Evolutionary conservation across 192 early-diverging fungal species (phyloP).

Genomic region (Podila clonocystis): DNA sequence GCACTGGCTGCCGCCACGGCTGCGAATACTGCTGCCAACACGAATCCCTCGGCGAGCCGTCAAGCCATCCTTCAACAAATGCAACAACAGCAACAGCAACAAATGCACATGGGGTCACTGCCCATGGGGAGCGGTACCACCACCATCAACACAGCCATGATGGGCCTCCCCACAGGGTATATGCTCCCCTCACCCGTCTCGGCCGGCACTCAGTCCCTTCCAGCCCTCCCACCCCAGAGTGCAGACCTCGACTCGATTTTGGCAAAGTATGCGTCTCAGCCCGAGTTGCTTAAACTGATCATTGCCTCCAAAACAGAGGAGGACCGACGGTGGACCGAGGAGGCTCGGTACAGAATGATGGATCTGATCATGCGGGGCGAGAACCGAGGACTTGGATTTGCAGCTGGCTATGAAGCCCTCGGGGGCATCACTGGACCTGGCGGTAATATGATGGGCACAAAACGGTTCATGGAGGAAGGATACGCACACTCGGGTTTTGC

Average conservation of each 20-base stretch:
- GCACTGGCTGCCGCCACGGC: slow-evolving; percentile 44
- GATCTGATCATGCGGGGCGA: slow-evolving; percentile 34
- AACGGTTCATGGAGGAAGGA: slow-evolving; percentile 40
- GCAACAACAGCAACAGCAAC: slow-evolving; percentile 25
- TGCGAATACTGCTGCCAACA: slow-evolving; percentile 43
- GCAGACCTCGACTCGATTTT: slow-evolving; percentile 58
- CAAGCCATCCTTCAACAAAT: slow-evolving; percentile 28
- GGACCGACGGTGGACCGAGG: slow-evolving; percentile 60
- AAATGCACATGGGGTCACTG: slow-evolving; percentile 28
- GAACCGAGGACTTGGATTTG: slow-evolving; percentile 25
- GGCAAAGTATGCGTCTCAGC: slow-evolving; percentile 53
- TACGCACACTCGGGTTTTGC: slow-evolving; percentile 18
- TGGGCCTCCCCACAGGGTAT: slow-evolving; percentile 26
- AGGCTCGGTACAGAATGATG: slow-evolving; percentile 55
- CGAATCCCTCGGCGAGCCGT: slow-evolving; percentile 30
- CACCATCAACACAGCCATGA: slow-evolving; percentile 50
- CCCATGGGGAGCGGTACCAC: slow-evolving; percentile 17
- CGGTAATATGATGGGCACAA: slow-evolving; percentile 28
- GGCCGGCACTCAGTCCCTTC: slow-evolving; percentile 16
- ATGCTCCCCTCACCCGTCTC: slow-evolving; percentile 29
- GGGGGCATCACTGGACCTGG: slow-evolving; percentile 29
- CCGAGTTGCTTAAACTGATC: slow-evolving; percentile 59
- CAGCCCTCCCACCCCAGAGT: slow-evolving; percentile 15
- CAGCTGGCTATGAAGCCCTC: slow-evolving; percentile 24
- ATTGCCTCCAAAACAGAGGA: slow-evolving; percentile 61